Evolutionary conservation across 805 yeast species (phyloP).

Genomic region (Lipomyces lipofer): DNA sequence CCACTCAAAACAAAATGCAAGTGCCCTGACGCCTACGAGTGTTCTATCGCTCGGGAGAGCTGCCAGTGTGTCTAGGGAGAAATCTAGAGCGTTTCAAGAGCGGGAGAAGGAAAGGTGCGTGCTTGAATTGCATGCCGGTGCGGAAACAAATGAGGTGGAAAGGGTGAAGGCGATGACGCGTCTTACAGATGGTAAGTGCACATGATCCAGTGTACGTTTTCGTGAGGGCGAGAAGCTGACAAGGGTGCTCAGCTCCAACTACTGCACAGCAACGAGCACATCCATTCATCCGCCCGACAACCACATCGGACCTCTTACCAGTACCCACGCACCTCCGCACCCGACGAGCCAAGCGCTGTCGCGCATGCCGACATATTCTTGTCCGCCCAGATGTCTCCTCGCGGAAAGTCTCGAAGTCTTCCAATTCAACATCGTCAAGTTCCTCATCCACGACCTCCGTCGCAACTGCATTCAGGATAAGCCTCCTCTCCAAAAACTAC

Average conservation of each 20-base stretch:
- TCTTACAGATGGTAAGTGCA: too few species aligned
- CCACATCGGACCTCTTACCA: constrained; percentile 30
- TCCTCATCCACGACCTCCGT: constrained; percentile 5
- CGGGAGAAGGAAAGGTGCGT: neutral
- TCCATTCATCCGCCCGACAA: neutral
- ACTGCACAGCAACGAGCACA: constrained; percentile 7
- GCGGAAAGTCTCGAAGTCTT: neutral
- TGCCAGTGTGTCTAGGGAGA: constrained; percentile 12
- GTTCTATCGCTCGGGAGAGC: constrained; percentile 18
- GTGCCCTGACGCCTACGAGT: constrained; percentile 9
- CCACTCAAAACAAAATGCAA: constrained; percentile 4
- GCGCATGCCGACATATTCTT: constrained; percentile 39
- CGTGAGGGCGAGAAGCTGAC: too few species aligned
- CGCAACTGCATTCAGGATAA: constrained; percentile 21
- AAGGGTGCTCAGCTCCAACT: constrained; percentile 3
- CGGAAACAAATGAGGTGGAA: constrained; percentile 8
- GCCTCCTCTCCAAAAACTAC: constrained; percentile 15
- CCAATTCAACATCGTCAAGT: neutral
- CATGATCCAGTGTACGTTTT: too few species aligned
- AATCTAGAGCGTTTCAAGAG: constrained; percentile 15
- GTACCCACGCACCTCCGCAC: constrained; percentile 35
- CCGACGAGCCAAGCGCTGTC: constrained; percentile 36
- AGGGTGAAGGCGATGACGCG: neutral
- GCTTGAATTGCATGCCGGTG: neutral
- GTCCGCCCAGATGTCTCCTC: constrained; percentile 38